Evolutionary conservation across 2,329 filamentous ascomycete genomes (phyloP).

Genomic region (Mariannaea sp.): DNA sequence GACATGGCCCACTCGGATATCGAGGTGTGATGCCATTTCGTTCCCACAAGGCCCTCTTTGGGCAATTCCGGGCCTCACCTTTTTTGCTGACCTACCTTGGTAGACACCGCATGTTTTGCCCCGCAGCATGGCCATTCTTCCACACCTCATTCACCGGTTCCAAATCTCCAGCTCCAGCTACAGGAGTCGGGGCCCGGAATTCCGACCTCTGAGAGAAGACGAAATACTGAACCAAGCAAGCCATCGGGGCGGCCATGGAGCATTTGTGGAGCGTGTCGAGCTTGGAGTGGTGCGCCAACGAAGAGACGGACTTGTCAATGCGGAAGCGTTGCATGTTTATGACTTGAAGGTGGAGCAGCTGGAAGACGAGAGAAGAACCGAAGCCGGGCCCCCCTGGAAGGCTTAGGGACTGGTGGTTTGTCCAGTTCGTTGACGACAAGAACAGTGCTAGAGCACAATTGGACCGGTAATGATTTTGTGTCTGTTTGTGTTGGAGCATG

Average conservation of each 20-base stretch:
- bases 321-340: slow-evolving; percentile 7
- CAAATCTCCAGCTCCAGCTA: not conserved
- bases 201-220: slow-evolving; percentile 1
- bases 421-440: no score
- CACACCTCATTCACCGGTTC: no score
- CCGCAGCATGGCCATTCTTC: no score
- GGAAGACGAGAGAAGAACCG: not conserved
- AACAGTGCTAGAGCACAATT: no score
- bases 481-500: no score
- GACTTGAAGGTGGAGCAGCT: not conserved
- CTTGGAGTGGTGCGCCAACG: slow-evolving; percentile 25
- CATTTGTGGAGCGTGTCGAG: slow-evolving; percentile 20
- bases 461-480: no score
- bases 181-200: not conserved
- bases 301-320: slow-evolving; percentile 7
- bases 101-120: slow-evolving; percentile 5
- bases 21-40: slow-evolving; percentile 1
- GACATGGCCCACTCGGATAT: not conserved
- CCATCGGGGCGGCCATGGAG: slow-evolving; percentile 1
- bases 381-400: no score
- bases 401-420: slow-evolving; percentile 11
- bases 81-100: not conserved
- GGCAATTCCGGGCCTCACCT: slow-evolving; percentile 5
- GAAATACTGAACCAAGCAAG: slow-evolving; percentile 12
- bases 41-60: slow-evolving; percentile 8